Conservation (phyloP, 148 eudicot species). For the Amaranthus palmeri region DNA sequence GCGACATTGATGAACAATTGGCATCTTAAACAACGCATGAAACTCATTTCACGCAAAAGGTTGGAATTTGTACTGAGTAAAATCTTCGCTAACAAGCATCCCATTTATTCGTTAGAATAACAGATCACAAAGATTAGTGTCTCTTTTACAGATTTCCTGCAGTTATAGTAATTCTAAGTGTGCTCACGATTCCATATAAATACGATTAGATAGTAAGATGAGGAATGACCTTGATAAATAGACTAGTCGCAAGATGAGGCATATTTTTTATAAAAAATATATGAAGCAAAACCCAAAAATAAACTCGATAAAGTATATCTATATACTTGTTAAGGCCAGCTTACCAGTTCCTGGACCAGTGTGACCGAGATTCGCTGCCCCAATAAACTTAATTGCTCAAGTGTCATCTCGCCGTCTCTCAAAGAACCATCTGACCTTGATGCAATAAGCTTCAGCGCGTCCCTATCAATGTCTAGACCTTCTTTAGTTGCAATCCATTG, state of each 20-base stretch:
- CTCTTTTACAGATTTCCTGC: too few species aligned
- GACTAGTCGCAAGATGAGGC: neutral
- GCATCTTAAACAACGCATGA: too few species aligned
- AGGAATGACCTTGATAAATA: neutral
- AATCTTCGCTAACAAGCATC: too few species aligned
- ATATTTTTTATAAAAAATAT: neutral
- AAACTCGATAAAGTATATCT: neutral
- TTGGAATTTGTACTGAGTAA: too few species aligned
- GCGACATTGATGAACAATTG: too few species aligned
- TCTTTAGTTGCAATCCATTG: constrained; percentile 89
- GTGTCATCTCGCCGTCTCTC: constrained; percentile 97
- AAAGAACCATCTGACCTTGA: constrained; percentile 93
- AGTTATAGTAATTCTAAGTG: too few species aligned
- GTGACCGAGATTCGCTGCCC: constrained; percentile 78
- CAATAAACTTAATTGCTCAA: constrained; percentile 89
- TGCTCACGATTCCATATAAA: too few species aligned
- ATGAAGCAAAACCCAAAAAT: neutral
- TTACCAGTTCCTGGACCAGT: constrained; percentile 89
- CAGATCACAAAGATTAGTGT: too few species aligned
- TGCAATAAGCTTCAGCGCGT: constrained; percentile 87
- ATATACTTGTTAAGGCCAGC: constrained; percentile 5
- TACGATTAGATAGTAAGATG: neutral
- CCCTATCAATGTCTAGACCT: constrained; percentile 72
- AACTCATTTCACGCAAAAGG: too few species aligned
- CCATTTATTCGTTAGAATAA: too few species aligned